These are phyloP conservation scores for Dryadomyces quercus-mongolicae DNA, from an alignment of 2,329 filamentous ascomycete species.

Conservation along the genomic window DNA sequence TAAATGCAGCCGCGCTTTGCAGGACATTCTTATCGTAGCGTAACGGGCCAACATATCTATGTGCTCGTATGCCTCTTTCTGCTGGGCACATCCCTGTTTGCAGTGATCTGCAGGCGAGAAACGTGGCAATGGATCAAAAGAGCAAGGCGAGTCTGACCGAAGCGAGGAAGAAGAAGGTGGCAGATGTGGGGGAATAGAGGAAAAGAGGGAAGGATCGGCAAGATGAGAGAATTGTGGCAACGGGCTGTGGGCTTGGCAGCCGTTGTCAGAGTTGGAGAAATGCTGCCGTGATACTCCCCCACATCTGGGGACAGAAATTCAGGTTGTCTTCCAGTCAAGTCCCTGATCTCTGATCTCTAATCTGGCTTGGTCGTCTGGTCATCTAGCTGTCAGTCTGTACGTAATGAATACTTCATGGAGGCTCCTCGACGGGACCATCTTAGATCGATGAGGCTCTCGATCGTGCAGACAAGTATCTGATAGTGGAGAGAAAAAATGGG, in stretches of 20 bases:
- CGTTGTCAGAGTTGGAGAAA: background rate
- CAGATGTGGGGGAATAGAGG: background rate
- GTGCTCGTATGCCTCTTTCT: too few relatives aligned
- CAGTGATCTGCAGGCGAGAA: too few relatives aligned
- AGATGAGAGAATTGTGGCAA: constrained; percentile 4
- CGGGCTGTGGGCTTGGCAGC: background rate
- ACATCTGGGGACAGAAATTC: too few relatives aligned
- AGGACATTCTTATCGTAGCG: too few relatives aligned
- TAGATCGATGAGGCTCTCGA: background rate
- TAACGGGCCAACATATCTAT: too few relatives aligned
- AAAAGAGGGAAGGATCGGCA: background rate
- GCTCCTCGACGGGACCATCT: background rate
- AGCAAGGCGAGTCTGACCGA: background rate
- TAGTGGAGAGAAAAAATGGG: background rate
- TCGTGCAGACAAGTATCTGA: too few relatives aligned
- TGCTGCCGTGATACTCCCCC: background rate
- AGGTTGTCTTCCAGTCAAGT: too few relatives aligned
- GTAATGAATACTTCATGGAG: background rate
- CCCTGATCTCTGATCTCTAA: too few relatives aligned
- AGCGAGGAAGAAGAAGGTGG: background rate
- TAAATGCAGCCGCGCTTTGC: too few relatives aligned
- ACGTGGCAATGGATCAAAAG: background rate
- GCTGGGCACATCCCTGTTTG: too few relatives aligned
- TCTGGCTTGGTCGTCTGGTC: background rate
- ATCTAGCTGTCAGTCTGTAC: background rate